A percentile compares a stretch with the other conserved stretches of the same genome.
Evolutionary conservation across 805 yeast genomes (phyloP).

Genomic region (Candida palmyrensis): DNA sequence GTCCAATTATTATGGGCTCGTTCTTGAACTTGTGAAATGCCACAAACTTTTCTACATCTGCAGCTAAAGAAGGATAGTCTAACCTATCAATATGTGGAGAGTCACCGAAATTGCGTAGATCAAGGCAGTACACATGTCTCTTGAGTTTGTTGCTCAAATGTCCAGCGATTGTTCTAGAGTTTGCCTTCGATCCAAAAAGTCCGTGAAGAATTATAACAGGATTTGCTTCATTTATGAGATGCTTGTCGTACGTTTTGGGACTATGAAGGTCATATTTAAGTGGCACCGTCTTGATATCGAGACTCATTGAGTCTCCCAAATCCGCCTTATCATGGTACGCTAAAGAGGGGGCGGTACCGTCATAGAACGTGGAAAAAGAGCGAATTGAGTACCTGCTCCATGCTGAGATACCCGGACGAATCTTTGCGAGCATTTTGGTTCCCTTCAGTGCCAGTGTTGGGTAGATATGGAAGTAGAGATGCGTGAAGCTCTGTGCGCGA

Average conservation of each 20-base stretch:
- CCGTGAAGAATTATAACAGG: slow-evolving; percentile 87
- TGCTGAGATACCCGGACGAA: too few species aligned
- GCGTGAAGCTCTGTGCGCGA: too few species aligned
- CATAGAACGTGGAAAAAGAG: too few species aligned
- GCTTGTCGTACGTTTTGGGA: slow-evolving; percentile 20
- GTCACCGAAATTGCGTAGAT: slow-evolving; percentile 88
- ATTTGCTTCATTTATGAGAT: too few species aligned
- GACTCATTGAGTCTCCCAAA: slow-evolving; percentile 28
- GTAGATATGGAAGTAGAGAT: too few species aligned
- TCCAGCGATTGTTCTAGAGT: slow-evolving; percentile 75
- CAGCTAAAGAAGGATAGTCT: slow-evolving; percentile 76
- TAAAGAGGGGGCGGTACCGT: slow-evolving; percentile 1
- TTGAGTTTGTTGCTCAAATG: slow-evolving; percentile 42
- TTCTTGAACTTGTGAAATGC: slow-evolving; percentile 30
- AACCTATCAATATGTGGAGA: slow-evolving; percentile 73
- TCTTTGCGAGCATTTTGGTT: too few species aligned
- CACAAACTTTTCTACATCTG: slow-evolving; percentile 78
- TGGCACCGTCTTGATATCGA: slow-evolving; percentile 46
- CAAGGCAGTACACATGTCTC: slow-evolving; percentile 64
- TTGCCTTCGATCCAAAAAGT: slow-evolving; percentile 77
- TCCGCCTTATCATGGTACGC: slow-evolving; percentile 7
- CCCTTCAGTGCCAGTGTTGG: too few species aligned
- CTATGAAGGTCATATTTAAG: slow-evolving; percentile 49
- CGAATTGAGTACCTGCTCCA: too few species aligned
- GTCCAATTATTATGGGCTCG: slow-evolving; percentile 67